Evolutionary conservation across 2,329 filamentous ascomycete genomes (phyloP).

Genomic region (Pseudophaeomoniella oleicola): DNA sequence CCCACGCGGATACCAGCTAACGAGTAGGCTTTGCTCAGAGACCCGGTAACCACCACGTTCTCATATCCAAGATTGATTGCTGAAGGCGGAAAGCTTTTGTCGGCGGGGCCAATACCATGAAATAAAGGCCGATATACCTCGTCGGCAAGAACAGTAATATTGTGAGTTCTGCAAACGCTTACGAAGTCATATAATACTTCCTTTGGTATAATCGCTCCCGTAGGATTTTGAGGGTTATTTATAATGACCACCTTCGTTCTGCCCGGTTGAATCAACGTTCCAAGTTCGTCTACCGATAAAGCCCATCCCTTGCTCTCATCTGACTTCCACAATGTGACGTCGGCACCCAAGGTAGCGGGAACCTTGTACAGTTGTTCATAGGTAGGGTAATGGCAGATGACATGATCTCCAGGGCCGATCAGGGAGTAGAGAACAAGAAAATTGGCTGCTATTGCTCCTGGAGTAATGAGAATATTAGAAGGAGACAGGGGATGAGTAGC

Average conservation of each 20-base stretch:
- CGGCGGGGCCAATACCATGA: constrained; percentile 46
- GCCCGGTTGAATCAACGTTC: constrained; percentile 39
- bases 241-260: constrained; percentile 45
- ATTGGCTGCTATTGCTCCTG: constrained; percentile 75
- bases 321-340: constrained; percentile 64
- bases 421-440: constrained; percentile 64
- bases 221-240: constrained; percentile 75
- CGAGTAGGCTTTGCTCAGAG: constrained; percentile 74
- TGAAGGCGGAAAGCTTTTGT: constrained; percentile 48
- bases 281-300: constrained; percentile 52
- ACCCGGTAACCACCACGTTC: constrained; percentile 59
- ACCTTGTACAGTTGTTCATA: constrained; percentile 75
- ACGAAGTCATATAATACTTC: constrained; percentile 47
- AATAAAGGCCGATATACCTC: constrained; percentile 79
- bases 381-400: constrained; percentile 74
- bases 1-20: constrained; percentile 69
- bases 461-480: constrained; percentile 60
- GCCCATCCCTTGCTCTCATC: constrained; percentile 50
- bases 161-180: constrained; percentile 44
- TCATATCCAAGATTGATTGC: constrained; percentile 57
- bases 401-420: constrained; percentile 61
- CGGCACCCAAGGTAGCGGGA: constrained; percentile 58
- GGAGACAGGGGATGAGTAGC: constrained; percentile 36
- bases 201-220: constrained; percentile 53
- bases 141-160: constrained; percentile 57